Evolutionary conservation across 768 basidiomycete species (phyloP), one percentile per base, ranked within the genome.

Genomic region (Suillus occidentalis): DNA sequence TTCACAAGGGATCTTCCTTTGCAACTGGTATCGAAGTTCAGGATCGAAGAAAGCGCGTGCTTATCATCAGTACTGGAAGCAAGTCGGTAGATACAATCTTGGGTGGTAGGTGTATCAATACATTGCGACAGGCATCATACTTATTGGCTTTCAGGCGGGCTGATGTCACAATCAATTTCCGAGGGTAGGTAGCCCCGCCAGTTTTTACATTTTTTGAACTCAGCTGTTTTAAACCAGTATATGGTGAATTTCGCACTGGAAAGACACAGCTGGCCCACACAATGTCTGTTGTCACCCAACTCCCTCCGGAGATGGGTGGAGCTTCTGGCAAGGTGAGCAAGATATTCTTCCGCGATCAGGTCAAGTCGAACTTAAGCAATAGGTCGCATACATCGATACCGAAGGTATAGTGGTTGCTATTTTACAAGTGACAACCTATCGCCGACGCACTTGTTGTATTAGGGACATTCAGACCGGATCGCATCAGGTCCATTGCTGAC

Each of bases 251-350:
- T 76, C 86, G 96, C 39, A 98, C 97, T 0, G 96, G 96, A 37
- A 96, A 97, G 78, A 97, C 96, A 6, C 97, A 99, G 73, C 82
- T 97, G 59, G 94, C 94, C 31, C 97, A 97, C 77, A 99, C 96
- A 14, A 91, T 97, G 85, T 94, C 92, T 70, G 93, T 99, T 8
- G 81, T 95, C 6, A 78, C 94, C 5, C 96, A 99, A 72, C 85
- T 98, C 53, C 96, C 96, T 36, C 81, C 87, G 3, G 95, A 97
- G 59, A 84, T 95, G 71, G 95, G 95, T 7, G 96, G 96, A 8
- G 96, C 93, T 1, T 84, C 90, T 16, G 96, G 96, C 49, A 97
- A 94, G 83, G 92, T 89, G 61, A 65, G 55, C 34, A 55, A 37
- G 18, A 37, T n/a, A n/a, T 63, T 28, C 40, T 37, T 39, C 53